Evolutionary conservation across 495 filamentous ascomycete genomes (phyloP), one percentile per base, ranked within the genome.

Genomic region (Hypoxylon cercidicola): DNA sequence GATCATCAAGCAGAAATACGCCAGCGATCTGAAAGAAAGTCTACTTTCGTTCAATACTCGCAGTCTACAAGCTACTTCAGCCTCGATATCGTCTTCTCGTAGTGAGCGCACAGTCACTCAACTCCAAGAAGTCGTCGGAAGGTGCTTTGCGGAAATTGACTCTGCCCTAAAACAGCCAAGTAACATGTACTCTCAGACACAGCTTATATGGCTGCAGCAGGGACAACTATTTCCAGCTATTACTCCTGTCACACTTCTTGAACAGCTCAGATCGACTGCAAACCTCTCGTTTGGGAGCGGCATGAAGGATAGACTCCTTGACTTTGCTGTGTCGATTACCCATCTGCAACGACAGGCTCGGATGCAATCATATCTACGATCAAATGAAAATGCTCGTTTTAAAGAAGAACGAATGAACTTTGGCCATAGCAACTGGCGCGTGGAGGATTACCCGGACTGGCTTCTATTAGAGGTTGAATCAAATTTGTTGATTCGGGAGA

Each of bases 391-490:
- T 65, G 23, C 34, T 28, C 37, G 60, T 64, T 13, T 74, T 10
- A 70, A 77, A 25, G 9, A 40, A 70, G 75, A 82, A 43, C 75
- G 78, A 57, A 50, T 41, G 7, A 85, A 85, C 71, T 3, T 19
- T 0, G 84, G 84, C 0, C 85, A 87, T 65, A 16, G 41, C 1
- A 86, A 85, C 54, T 88, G 85, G 86, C 25, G 72, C 1, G 77
- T 82, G 0, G 30, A 66, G 0, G 63, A 84, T 1, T 55, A 68
- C 4, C 76, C 82, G 0, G 86, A 88, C 44, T 87, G 82, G 79
- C 61, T 88, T 0, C 75, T 88, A 3, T 69, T 88, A 0, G 86
- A 88, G 55, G 78, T 88, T 40, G 86, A 88, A 20, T 65, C 69
- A 4, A 78, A 86, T 50, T 58, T 87, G 0, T 55, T 86, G 2